Evolutionary conservation across 495 filamentous ascomycete genomes (phyloP).

Genomic region (Penicillium samsonianum): DNA sequence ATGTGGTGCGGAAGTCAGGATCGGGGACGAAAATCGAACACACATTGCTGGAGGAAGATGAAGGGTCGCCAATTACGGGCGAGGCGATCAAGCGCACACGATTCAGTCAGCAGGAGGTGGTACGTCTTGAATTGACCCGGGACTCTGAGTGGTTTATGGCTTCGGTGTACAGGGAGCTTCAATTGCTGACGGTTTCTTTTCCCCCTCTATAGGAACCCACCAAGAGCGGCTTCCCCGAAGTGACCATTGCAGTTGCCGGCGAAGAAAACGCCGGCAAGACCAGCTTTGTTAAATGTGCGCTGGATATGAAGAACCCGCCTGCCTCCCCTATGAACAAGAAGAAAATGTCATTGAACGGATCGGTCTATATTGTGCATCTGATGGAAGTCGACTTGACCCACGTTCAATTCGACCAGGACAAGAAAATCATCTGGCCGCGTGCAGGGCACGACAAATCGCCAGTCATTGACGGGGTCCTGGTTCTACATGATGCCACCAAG

Average conservation of each 20-base stretch:
- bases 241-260: constrained; percentile 87
- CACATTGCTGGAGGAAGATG: constrained; percentile 39
- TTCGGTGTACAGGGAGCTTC: background rate
- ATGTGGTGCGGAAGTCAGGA: constrained; percentile 25
- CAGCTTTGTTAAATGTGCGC: constrained; percentile 78
- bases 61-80: constrained; percentile 21
- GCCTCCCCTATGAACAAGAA: constrained; percentile 61
- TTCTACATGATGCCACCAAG: constrained; percentile 84
- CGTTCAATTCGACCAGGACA: constrained; percentile 51
- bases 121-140: background rate
- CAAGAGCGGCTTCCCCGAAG: constrained; percentile 45
- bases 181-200: constrained; percentile 21
- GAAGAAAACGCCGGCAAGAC: constrained; percentile 82
- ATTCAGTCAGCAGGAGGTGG: constrained; percentile 25
- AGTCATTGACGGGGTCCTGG: constrained; percentile 76
- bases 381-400: constrained; percentile 65
- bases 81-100: constrained; percentile 16
- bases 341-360: constrained; percentile 74
- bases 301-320: constrained; percentile 65
- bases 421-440: constrained; percentile 74
- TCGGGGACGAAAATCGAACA: constrained; percentile 26
- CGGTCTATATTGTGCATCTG: constrained; percentile 74
- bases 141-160: background rate
- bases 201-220: constrained; percentile 23
- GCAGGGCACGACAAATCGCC: constrained; percentile 66